A percentile compares a stretch with the other conserved stretches of the same genome.
Conservation (phyloP, 306 rosid genomes). For the Sechiopsis laciniata region DNA sequence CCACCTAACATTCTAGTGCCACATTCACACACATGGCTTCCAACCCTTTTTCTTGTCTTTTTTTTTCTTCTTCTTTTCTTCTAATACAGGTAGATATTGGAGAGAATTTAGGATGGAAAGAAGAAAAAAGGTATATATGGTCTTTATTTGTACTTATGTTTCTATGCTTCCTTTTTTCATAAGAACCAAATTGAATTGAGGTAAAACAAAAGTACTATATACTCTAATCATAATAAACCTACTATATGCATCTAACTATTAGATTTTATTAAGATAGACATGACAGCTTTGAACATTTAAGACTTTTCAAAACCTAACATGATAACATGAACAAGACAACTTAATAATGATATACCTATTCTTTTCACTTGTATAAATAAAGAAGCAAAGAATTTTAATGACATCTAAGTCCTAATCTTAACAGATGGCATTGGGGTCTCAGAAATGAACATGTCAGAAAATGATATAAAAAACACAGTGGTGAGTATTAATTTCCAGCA, state of each 20-base stretch:
- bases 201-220: neutral
- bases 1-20: neutral
- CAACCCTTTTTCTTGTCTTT: neutral
- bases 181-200: neutral
- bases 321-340: neutral
- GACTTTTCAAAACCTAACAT: neutral
- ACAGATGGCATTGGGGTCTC: conserved; percentile 16
- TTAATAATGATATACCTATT: neutral
- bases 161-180: neutral
- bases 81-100: neutral
- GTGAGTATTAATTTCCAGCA: conserved; percentile 4
- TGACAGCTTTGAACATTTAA: conserved; percentile 2
- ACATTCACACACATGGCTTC: conserved; percentile 15
- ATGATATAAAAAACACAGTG: conserved; percentile 9
- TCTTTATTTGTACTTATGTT: neutral
- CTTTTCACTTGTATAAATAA: neutral
- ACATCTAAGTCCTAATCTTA: conserved; percentile 10
- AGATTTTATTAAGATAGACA: conserved; percentile 2
- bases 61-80: neutral
- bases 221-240: neutral
- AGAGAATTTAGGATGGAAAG: neutral
- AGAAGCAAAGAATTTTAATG: neutral
- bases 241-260: neutral
- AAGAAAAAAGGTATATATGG: neutral
- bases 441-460: conserved; percentile 13